These are phyloP conservation scores for Recurvomyces mirabilis DNA, from an alignment of 495 filamentous ascomycete genomes.

Conservation along the genomic window DNA sequence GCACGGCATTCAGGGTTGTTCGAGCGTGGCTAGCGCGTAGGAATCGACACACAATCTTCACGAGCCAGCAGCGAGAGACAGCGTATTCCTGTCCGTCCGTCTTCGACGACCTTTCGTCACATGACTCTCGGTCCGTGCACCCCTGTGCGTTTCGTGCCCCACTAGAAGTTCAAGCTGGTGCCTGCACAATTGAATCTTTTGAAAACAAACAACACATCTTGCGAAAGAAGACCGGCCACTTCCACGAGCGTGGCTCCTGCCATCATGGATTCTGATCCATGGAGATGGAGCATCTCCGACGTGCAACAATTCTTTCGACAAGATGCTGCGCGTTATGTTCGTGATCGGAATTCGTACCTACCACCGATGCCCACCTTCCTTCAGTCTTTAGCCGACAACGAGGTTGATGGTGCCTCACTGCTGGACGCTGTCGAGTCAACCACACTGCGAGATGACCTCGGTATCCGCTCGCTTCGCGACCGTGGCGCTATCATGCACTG, in stretches of 20 bases:
- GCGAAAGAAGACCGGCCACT: no score
- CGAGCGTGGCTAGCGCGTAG: no score
- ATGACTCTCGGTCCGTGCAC: background rate
- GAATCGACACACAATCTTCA: no score
- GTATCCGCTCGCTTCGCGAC: constrained; percentile 38
- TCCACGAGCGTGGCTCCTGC: no score
- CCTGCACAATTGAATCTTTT: background rate
- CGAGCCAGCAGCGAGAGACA: no score
- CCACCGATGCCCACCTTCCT: constrained; percentile 44
- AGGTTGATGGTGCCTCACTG: constrained; percentile 51
- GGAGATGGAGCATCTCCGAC: constrained; percentile 23
- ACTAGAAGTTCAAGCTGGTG: background rate
- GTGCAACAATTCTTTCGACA: constrained; percentile 19
- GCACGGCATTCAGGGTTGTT: no score
- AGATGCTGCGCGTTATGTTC: background rate
- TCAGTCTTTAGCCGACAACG: constrained; percentile 42
- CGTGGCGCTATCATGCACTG: constrained; percentile 36
- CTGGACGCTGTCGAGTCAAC: constrained; percentile 39
- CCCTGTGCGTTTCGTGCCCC: background rate
- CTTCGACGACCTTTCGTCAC: no score
- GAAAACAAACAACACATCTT: background rate
- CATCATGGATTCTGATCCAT: constrained; percentile 23
- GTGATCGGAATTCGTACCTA: constrained; percentile 31
- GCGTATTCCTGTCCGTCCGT: no score
- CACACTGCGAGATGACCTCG: constrained; percentile 40